These are phyloP conservation scores for Dothistroma septosporum DNA, from an alignment of 2,329 filamentous ascomycete genomes.

Conservation along the genomic window DNA sequence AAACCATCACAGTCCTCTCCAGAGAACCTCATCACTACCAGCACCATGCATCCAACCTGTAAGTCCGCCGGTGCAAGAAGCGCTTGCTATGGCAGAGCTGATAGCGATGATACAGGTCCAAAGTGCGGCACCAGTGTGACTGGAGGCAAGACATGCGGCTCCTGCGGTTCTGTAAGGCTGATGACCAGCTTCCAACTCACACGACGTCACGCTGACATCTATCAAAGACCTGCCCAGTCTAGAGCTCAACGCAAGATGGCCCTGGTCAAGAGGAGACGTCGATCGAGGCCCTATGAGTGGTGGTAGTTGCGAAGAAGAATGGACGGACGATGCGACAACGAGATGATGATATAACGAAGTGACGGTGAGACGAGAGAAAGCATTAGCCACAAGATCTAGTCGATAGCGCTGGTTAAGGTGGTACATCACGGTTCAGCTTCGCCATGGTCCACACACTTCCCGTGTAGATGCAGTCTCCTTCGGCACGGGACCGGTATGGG, in stretches of 20 bases:
- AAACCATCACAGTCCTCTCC: constrained; percentile 2
- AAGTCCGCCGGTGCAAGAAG: not conserved
- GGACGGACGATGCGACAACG: not conserved
- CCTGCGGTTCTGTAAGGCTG: constrained; percentile 30
- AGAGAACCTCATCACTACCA: not conserved
- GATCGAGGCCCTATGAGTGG: not conserved
- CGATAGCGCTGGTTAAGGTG: not conserved
- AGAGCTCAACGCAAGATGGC: constrained; percentile 5
- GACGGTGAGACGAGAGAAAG: constrained; percentile 9
- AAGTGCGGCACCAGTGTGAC: constrained; percentile 32
- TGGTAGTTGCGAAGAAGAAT: not conserved
- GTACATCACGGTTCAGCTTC: not conserved
- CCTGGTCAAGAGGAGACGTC: not conserved
- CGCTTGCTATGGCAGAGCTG: not conserved
- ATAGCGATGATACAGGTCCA: constrained; percentile 24
- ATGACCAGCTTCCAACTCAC: not conserved
- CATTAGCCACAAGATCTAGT: not conserved
- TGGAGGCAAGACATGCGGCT: constrained; percentile 33
- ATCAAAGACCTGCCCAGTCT: constrained; percentile 29
- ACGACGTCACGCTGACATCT: constrained; percentile 5
- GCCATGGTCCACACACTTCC: not conserved
- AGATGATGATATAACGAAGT: constrained; percentile 9
- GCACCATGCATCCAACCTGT: constrained; percentile 24
- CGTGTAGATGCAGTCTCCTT: not conserved
- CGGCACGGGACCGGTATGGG: not conserved